phyloP scores from a whole-genome alignment of 495 filamentous ascomycete species.

The Recurvomyces mirabilis region DNA sequence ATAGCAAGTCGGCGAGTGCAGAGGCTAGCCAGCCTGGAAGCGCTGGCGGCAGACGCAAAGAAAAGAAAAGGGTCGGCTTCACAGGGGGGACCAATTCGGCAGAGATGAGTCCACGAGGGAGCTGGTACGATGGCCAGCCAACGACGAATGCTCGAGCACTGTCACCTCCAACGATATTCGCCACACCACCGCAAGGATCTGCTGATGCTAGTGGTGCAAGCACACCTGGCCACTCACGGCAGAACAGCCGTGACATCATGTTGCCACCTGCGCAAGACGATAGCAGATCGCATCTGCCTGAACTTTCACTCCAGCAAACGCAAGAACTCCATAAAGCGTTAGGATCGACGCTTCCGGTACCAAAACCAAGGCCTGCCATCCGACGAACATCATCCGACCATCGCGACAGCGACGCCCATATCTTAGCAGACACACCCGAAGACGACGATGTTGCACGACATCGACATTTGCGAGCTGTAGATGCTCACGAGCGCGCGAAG shows the following conservation, averaged over 20 bases:
- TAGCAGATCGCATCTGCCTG: constrained; percentile 13
- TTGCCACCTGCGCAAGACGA: constrained; percentile 1
- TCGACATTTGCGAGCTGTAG: constrained; percentile 6
- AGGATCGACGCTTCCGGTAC: neutral
- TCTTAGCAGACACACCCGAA: constrained; percentile 7
- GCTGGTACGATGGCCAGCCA: constrained; percentile 4
- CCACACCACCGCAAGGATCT: neutral
- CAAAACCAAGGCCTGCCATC: constrained; percentile 19
- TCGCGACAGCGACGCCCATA: constrained; percentile 1
- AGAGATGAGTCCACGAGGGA: constrained; percentile 3
- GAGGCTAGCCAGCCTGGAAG: constrained; percentile 15
- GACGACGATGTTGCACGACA: constrained; percentile 3
- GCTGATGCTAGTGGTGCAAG: neutral
- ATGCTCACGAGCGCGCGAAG: constrained; percentile 21
- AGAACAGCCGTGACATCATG: constrained; percentile 11
- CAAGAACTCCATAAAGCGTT: constrained; percentile 14
- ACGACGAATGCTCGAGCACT: neutral
- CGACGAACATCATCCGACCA: constrained; percentile 4
- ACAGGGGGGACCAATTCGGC: constrained; percentile 7
- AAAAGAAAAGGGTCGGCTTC: constrained; percentile 24
- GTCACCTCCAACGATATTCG: neutral
- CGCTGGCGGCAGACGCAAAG: constrained; percentile 11
- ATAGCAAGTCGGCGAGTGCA: constrained; percentile 9
- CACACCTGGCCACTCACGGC: constrained; percentile 11
- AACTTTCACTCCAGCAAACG: constrained; percentile 14